These are phyloP conservation scores for Hanseniaspora vineae DNA, from an alignment of 805 yeast species.

Conservation along the genomic window DNA sequence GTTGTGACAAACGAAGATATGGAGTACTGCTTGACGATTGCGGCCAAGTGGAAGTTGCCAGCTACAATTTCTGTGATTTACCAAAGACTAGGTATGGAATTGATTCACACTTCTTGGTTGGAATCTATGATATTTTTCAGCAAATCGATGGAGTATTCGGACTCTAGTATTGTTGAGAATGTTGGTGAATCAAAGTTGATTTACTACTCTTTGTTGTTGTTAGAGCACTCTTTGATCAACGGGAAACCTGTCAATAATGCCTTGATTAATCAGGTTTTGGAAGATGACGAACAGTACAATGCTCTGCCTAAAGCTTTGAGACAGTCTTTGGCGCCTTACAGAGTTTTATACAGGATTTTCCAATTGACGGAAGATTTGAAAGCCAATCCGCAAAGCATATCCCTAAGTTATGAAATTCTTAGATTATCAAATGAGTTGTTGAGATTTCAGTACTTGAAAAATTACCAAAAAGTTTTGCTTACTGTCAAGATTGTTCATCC, in stretches of 20 bases:
- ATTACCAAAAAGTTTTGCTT: neutral
- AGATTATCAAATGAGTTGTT: constrained; percentile 26
- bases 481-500: neutral
- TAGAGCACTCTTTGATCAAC: constrained; percentile 44
- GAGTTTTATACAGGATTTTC: constrained; percentile 42
- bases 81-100: constrained; percentile 33
- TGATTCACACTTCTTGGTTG: constrained; percentile 22
- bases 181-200: constrained; percentile 37
- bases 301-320: constrained; percentile 43
- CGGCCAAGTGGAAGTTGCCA: constrained; percentile 54
- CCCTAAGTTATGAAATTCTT: constrained; percentile 4
- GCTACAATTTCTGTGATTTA: constrained; percentile 44
- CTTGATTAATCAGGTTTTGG: constrained; percentile 20
- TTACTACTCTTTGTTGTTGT: constrained; percentile 41
- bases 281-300: constrained; percentile 17
- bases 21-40: constrained; percentile 65
- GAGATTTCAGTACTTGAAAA: constrained; percentile 40
- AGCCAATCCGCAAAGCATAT: neutral
- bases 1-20: constrained; percentile 60
- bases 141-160: constrained; percentile 25
- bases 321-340: constrained; percentile 63
- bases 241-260: constrained; percentile 25
- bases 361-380: constrained; percentile 20
- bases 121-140: constrained; percentile 57
- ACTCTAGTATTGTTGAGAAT: constrained; percentile 27